A percentile compares a stretch with the other conserved stretches of the same genome.
These are phyloP conservation scores for Suhomyces bokatorum DNA, from an alignment of 1,139 yeast species.

Conservation along the genomic window DNA sequence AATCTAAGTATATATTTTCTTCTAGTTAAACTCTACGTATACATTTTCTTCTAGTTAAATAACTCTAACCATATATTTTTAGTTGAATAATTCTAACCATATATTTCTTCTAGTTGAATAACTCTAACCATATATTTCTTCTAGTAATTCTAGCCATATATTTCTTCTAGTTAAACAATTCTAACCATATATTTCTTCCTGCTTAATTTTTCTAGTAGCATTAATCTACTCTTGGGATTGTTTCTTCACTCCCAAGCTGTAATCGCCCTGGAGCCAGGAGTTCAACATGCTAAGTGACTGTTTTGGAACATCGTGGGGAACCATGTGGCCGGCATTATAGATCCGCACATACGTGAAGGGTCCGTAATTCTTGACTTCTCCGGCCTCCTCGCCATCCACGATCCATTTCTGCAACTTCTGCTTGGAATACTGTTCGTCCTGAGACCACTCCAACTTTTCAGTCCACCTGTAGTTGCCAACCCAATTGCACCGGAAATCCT, in stretches of 20 bases:
- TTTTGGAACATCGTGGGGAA: constrained; percentile 18
- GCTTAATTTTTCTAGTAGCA: too few species aligned
- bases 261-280: constrained; percentile 9
- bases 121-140: too few species aligned
- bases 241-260: constrained; percentile 2
- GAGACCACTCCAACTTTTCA: constrained; percentile 17
- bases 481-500: constrained; percentile 24
- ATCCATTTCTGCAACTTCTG: constrained; percentile 40
- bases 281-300: constrained; percentile 9
- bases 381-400: constrained; percentile 48
- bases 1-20: too few species aligned
- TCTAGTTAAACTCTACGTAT: too few species aligned
- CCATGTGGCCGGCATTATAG: constrained; percentile 70
- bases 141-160: too few species aligned
- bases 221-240: too few species aligned
- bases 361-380: constrained; percentile 53
- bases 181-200: too few species aligned
- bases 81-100: too few species aligned
- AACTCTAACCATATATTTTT: too few species aligned
- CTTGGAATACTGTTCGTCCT: constrained; percentile 23
- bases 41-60: too few species aligned
- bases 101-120: too few species aligned
- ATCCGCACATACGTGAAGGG: constrained; percentile 59
- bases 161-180: too few species aligned
- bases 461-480: constrained; percentile 22